These are phyloP conservation scores for Spergularia marina DNA, from an alignment of 148 eudicot species.

Conservation along the genomic window DNA sequence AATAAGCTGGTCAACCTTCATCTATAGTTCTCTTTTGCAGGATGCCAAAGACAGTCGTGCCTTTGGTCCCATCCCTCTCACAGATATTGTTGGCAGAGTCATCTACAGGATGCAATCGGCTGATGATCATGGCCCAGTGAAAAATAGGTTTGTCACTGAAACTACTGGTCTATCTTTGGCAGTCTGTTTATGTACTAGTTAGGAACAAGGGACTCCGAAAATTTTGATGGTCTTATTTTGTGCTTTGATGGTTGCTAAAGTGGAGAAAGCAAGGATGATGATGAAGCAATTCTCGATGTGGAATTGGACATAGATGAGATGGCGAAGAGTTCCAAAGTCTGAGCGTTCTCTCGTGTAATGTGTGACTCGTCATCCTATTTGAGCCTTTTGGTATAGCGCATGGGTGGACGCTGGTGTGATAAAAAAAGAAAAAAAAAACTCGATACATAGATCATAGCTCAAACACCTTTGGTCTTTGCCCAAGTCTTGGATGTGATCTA, in stretches of 20 bases:
- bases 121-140: conserved; percentile 21
- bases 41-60: conserved; percentile 37
- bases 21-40: conserved; percentile 13
- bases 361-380: not conserved
- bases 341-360: not conserved
- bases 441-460: no score
- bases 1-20: not conserved
- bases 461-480: not conserved
- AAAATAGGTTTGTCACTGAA: conserved; percentile 22
- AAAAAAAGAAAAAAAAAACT: no score
- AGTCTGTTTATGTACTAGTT: not conserved
- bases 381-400: no score
- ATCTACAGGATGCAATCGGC: conserved; percentile 27
- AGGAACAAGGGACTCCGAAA: not conserved
- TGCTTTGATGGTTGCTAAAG: conserved; percentile 6
- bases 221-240: not conserved
- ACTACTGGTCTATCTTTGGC: not conserved
- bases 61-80: conserved; percentile 25
- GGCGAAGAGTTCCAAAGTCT: conserved; percentile 17
- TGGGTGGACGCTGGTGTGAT: no score
- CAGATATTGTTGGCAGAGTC: conserved; percentile 28
- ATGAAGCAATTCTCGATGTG: conserved; percentile 11
- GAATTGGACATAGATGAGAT: conserved; percentile 16
- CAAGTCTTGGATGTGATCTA: not conserved
- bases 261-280: conserved; percentile 10